Evolutionary conservation across 2,329 filamentous ascomycete genomes (phyloP).

Genomic region (Tolypocladium album): DNA sequence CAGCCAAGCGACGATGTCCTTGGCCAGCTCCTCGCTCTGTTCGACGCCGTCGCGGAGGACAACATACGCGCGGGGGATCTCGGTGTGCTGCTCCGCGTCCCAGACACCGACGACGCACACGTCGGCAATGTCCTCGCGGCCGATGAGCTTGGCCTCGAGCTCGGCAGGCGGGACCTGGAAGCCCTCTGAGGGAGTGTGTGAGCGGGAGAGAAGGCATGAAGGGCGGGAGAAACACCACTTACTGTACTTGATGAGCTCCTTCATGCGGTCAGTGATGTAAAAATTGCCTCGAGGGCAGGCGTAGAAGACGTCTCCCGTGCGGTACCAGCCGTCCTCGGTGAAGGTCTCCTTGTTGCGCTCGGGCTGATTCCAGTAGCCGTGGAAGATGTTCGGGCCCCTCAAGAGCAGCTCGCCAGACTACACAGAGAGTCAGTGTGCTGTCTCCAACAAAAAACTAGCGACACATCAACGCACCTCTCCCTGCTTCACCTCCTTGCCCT

Average conservation of each 20-base stretch:
- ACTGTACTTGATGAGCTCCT: slow-evolving; percentile 51
- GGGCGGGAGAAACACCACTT: slow-evolving; percentile 10
- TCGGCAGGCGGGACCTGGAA: slow-evolving; percentile 62
- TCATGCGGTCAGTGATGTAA: slow-evolving; percentile 80
- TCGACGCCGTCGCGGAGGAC: slow-evolving; percentile 24
- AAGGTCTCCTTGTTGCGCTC: slow-evolving; percentile 61
- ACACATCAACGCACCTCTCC: slow-evolving; percentile 26
- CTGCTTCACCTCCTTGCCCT: slow-evolving; percentile 42
- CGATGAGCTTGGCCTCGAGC: slow-evolving; percentile 40
- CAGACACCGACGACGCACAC: slow-evolving; percentile 54
- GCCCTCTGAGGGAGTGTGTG: slow-evolving; percentile 38
- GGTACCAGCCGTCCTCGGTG: slow-evolving; percentile 74
- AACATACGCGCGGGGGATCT: slow-evolving; percentile 48
- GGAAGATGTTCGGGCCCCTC: slow-evolving; percentile 70
- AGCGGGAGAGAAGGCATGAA: slow-evolving; percentile 12
- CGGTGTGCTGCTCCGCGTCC: slow-evolving; percentile 50
- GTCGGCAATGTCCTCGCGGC: slow-evolving; percentile 37
- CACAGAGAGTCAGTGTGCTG: not conserved
- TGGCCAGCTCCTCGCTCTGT: slow-evolving; percentile 18
- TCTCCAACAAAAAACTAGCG: not conserved
- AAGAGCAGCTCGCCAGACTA: slow-evolving; percentile 63
- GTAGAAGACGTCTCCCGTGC: slow-evolving; percentile 78
- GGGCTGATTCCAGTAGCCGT: slow-evolving; percentile 66
- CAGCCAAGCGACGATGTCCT: slow-evolving; percentile 26
- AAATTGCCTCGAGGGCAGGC: slow-evolving; percentile 70